Evolutionary conservation across 2,329 filamentous ascomycete genomes (phyloP).

Genomic region (Thelonectria olida): DNA sequence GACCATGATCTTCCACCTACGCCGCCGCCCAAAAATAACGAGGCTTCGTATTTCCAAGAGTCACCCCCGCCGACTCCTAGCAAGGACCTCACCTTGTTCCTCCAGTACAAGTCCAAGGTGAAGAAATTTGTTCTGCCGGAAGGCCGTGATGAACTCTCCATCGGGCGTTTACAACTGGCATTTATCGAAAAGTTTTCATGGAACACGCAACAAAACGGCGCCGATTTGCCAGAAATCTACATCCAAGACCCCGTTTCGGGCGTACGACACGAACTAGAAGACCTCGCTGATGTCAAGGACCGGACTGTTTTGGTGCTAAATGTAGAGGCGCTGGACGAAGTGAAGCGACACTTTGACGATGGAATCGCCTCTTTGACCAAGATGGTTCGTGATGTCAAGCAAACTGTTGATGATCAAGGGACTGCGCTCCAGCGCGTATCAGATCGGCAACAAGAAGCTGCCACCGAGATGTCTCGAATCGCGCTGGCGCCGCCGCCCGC

Average conservation of each 20-base stretch:
- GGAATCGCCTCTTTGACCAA: slow-evolving; percentile 82
- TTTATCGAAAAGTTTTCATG: slow-evolving; percentile 99
- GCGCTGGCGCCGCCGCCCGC: slow-evolving; percentile 59
- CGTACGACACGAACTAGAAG: slow-evolving; percentile 95
- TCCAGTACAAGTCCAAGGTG: slow-evolving; percentile 96
- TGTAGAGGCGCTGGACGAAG: slow-evolving; percentile 91
- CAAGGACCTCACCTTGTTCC: slow-evolving; percentile 91
- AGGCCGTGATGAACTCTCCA: slow-evolving; percentile 83
- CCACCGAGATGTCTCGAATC: slow-evolving; percentile 81
- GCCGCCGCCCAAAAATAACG: slow-evolving; percentile 54
- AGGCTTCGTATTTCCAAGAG: slow-evolving; percentile 65
- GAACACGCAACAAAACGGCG: slow-evolving; percentile 95
- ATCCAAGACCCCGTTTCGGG: slow-evolving; percentile 96
- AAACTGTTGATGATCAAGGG: slow-evolving; percentile 84
- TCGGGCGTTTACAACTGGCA: slow-evolving; percentile 88
- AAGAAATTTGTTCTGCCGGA: slow-evolving; percentile 94
- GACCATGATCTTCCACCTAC: slow-evolving; percentile 38
- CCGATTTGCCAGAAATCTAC: slow-evolving; percentile 95
- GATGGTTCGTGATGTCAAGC: slow-evolving; percentile 87
- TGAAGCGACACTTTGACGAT: slow-evolving; percentile 96
- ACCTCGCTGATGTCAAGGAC: slow-evolving; percentile 92
- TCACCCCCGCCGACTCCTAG: slow-evolving; percentile 71
- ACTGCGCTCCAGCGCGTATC: slow-evolving; percentile 85
- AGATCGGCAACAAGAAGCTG: slow-evolving; percentile 87
- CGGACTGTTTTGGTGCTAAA: slow-evolving; percentile 95